These are phyloP conservation scores for Russula griseocarnosa DNA, from an alignment of 768 basidiomycete species.

Conservation along the genomic window DNA sequence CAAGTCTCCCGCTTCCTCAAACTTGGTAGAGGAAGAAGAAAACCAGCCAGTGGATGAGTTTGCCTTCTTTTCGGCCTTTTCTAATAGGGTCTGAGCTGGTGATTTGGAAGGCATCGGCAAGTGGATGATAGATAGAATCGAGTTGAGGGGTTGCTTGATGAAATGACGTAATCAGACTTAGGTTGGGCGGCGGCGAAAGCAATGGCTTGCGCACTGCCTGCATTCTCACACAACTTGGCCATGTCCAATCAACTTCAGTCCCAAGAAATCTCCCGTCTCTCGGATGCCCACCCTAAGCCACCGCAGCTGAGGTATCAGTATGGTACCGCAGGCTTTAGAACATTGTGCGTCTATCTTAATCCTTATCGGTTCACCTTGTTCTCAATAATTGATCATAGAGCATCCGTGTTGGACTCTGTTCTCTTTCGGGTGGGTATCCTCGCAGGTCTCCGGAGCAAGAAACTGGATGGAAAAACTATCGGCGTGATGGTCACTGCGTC, in stretches of 20 bases:
- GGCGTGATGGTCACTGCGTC: conserved; percentile 99
- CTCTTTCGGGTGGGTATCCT: conserved; percentile 90
- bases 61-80: conserved; percentile 92
- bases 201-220: background rate
- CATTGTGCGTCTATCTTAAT: conserved; percentile 53
- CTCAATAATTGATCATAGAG: conserved; percentile 42
- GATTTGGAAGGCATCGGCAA: conserved; percentile 69
- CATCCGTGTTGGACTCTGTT: conserved; percentile 74
- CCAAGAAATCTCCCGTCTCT: conserved; percentile 45
- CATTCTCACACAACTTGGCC: background rate
- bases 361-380: background rate
- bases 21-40: conserved; percentile 76
- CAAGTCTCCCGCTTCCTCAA: conserved; percentile 92
- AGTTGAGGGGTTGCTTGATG: background rate
- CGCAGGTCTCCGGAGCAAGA: conserved; percentile 87
- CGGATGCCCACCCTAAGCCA: conserved; percentile 71
- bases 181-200: background rate
- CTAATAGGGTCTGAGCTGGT: conserved; percentile 66
- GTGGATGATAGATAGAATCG: conserved; percentile 19
- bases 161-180: conserved; percentile 14
- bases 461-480: conserved; percentile 84
- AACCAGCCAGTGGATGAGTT: conserved; percentile 85
- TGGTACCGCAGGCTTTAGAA: conserved; percentile 94
- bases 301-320: conserved; percentile 68
- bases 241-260: conserved; percentile 34